Conservation (phyloP, 2,329 filamentous ascomycete species). For the Curvularia verruculosa region DNA sequence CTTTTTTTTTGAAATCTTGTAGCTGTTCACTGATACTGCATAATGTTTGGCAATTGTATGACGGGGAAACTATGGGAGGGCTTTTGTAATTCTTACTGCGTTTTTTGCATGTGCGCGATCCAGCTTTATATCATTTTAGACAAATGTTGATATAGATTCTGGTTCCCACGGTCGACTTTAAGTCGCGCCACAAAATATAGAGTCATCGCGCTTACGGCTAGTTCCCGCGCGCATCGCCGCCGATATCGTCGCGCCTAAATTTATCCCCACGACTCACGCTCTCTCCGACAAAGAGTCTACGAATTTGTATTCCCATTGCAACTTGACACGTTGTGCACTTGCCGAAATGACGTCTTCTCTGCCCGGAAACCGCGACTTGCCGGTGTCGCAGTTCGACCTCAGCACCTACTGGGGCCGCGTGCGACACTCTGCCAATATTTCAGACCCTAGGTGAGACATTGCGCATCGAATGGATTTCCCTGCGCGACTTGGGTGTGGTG, state of each 20-base stretch:
- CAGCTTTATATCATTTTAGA: conserved; percentile 1
- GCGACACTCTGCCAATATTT: conserved; percentile 83
- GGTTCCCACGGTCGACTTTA: background rate
- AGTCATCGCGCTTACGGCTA: conserved; percentile 17
- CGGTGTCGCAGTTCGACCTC: conserved; percentile 90
- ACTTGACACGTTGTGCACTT: background rate
- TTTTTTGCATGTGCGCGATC: conserved; percentile 6
- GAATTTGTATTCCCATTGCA: conserved; percentile 12
- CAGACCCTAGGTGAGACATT: conserved; percentile 86
- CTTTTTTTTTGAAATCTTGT: conserved; percentile 4
- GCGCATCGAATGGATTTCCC: conserved; percentile 21
- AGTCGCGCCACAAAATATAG: conserved; percentile 4
- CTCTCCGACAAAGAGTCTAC: conserved; percentile 14
- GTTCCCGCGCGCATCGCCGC: conserved; percentile 20
- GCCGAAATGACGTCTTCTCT: conserved; percentile 64
- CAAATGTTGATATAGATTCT: background rate
- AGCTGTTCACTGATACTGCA: conserved; percentile 2
- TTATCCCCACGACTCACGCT: background rate
- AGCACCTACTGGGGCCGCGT: conserved; percentile 95
- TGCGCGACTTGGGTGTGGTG: conserved; percentile 42
- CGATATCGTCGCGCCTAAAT: conserved; percentile 23
- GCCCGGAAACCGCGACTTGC: conserved; percentile 77
- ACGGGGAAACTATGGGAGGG: background rate
- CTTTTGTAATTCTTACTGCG: conserved; percentile 10
- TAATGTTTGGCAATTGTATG: conserved; percentile 9